Conservation (phyloP, 2,329 filamentous ascomycete species). For the Paraphoma chrysanthemicola region DNA sequence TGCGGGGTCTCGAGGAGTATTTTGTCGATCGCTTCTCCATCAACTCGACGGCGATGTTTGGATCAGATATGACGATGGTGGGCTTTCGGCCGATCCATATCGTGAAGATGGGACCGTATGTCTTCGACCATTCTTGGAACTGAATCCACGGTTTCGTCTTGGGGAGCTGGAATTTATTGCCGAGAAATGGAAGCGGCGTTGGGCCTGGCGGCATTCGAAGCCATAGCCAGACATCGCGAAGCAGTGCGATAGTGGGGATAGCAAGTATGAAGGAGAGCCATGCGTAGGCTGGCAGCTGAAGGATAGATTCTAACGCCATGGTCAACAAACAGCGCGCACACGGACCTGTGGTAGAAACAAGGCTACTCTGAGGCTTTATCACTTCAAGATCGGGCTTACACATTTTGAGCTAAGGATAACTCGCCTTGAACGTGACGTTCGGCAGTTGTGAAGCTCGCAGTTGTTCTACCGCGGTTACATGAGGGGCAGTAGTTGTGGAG, state of each 20-base stretch:
- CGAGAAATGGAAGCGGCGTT: conserved; percentile 55
- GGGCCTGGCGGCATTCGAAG: conserved; percentile 56
- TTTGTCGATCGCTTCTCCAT: conserved; percentile 56
- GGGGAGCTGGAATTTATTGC: conserved; percentile 43
- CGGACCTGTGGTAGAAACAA: too few relatives aligned
- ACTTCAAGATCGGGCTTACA: conserved; percentile 1
- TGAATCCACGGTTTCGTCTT: conserved; percentile 44
- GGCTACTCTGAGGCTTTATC: too few relatives aligned
- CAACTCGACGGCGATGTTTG: conserved; percentile 52
- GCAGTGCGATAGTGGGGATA: conserved; percentile 30
- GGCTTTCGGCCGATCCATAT: conserved; percentile 57
- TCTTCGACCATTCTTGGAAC: conserved; percentile 53
- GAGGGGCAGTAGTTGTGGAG: conserved; percentile 14
- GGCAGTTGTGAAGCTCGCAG: conserved; percentile 29
- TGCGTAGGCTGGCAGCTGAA: conserved; percentile 23
- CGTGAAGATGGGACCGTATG: conserved; percentile 57
- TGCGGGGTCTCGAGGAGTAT: conserved; percentile 54
- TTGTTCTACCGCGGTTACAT: conserved; percentile 13
- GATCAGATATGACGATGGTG: conserved; percentile 55
- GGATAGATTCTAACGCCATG: conserved; percentile 37
- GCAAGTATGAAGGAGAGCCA: conserved; percentile 37
- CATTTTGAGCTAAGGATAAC: conserved; percentile 2
- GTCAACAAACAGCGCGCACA: background rate
- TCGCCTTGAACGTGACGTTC: conserved; percentile 15
- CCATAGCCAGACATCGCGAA: conserved; percentile 40